Conservation (phyloP, 2,329 filamentous ascomycete genomes). For the Nemania diffusa region DNA sequence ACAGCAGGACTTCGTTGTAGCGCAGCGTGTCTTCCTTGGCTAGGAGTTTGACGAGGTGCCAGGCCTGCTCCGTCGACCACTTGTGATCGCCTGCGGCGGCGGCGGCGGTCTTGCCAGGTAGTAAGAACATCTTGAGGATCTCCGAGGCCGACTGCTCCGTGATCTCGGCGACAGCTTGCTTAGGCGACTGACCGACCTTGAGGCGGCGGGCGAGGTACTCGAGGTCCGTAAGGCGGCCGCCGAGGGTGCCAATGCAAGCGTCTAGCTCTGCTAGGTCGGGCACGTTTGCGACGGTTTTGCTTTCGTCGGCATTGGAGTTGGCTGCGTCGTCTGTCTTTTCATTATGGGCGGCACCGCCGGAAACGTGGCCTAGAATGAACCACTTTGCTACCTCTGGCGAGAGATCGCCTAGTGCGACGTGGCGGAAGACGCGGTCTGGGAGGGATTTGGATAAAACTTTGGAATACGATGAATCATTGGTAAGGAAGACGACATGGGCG, state of each 20-base stretch:
- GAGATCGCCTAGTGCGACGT: constrained; percentile 86
- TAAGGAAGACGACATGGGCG: constrained; percentile 94
- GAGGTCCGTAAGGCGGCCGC: constrained; percentile 93
- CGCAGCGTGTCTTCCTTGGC: constrained; percentile 74
- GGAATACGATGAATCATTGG: constrained; percentile 86
- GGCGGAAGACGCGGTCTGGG: constrained; percentile 89
- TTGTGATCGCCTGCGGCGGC: constrained; percentile 58
- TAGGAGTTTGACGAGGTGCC: constrained; percentile 85
- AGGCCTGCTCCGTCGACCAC: constrained; percentile 89
- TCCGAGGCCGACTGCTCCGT: constrained; percentile 89
- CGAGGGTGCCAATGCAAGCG: constrained; percentile 80
- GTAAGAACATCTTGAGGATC: constrained; percentile 91
- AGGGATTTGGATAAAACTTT: constrained; percentile 88
- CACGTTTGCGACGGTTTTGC: constrained; percentile 41
- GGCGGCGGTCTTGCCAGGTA: constrained; percentile 63
- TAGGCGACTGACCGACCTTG: constrained; percentile 84
- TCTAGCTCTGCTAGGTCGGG: constrained; percentile 77
- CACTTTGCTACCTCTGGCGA: constrained; percentile 86
- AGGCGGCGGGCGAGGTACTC: constrained; percentile 93
- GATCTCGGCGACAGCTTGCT: constrained; percentile 85
- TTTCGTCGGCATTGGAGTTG: constrained; percentile 42
- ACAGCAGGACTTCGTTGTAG: constrained; percentile 87
- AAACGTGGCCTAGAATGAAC: constrained; percentile 86
- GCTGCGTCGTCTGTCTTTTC: constrained; percentile 47
- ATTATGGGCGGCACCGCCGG: constrained; percentile 56